Percentiles rank a stretch among this genome's conserved stretches.
Evolutionary conservation across 129 eudicot genomes (phyloP).

Genomic region (Apium graveolens): DNA sequence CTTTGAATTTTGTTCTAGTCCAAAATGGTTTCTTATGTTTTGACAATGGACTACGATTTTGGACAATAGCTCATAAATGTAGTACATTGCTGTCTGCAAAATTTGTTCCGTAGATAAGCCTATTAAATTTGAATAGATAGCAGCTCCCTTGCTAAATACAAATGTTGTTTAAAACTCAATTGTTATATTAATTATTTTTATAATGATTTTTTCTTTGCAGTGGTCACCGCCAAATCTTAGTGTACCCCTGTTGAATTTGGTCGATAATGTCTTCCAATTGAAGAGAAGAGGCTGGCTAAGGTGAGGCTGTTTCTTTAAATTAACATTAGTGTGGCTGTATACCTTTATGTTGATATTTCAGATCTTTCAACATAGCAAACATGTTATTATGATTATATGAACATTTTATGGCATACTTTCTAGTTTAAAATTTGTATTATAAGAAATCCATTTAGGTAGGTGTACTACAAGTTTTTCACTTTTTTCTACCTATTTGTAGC

Average conservation of each 20-base stretch:
- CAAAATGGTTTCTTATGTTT: background rate
- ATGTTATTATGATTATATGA: background rate
- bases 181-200: slow-evolving; percentile 1
- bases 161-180: background rate
- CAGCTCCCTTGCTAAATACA: background rate
- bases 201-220: slow-evolving; percentile 32
- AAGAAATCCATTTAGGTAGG: background rate
- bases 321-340: background rate
- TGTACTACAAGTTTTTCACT: background rate
- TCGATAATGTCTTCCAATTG: slow-evolving; percentile 90
- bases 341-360: background rate
- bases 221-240: slow-evolving; percentile 94
- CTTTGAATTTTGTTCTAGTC: background rate
- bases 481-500: background rate
- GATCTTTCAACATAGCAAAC: background rate
- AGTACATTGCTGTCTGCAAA: background rate
- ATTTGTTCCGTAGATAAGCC: background rate
- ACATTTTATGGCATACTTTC: background rate
- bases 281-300: slow-evolving; percentile 98
- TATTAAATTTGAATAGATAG: background rate
- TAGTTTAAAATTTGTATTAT: background rate
- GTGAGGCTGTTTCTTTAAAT: slow-evolving; percentile 28
- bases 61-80: background rate
- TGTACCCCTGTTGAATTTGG: slow-evolving; percentile 83
- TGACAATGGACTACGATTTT: background rate